phyloP scores from a whole-genome alignment of 805 yeast species.

The Spathaspora girioi region DNA sequence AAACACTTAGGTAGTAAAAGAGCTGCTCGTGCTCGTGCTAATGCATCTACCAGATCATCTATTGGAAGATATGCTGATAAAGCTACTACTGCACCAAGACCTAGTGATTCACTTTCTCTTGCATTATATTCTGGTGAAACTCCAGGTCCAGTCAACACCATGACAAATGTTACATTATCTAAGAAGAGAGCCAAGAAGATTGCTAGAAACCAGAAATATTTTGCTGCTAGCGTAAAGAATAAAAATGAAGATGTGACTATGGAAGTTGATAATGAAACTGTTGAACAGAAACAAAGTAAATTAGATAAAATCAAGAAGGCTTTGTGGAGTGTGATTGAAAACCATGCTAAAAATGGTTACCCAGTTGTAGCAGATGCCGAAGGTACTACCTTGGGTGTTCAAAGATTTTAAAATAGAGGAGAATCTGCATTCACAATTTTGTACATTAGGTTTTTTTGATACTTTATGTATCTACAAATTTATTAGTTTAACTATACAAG shows the following conservation, averaged over 20 bases:
- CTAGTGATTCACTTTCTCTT: slow-evolving; percentile 42
- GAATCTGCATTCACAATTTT: background rate
- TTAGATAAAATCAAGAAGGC: slow-evolving; percentile 57
- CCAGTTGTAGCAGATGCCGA: slow-evolving; percentile 48
- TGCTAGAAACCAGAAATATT: slow-evolving; percentile 73
- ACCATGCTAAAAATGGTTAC: slow-evolving; percentile 45
- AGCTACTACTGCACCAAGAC: slow-evolving; percentile 34
- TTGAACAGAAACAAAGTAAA: slow-evolving; percentile 22
- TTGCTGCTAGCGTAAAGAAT: slow-evolving; percentile 51
- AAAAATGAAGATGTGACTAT: slow-evolving; percentile 40
- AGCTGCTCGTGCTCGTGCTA: slow-evolving; percentile 41
- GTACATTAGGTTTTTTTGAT: slow-evolving; percentile 1
- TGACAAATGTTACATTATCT: slow-evolving; percentile 63
- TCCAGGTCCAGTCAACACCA: slow-evolving; percentile 23
- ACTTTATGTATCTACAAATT: background rate
- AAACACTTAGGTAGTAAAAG: slow-evolving; percentile 51
- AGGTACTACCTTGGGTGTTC: slow-evolving; percentile 85
- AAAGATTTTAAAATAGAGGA: slow-evolving; percentile 38
- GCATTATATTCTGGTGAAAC: slow-evolving; percentile 42
- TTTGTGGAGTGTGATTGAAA: slow-evolving; percentile 70
- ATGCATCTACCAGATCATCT: slow-evolving; percentile 46
- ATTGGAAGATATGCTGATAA: slow-evolving; percentile 31
- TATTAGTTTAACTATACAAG: background rate
- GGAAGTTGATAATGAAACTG: slow-evolving; percentile 39
- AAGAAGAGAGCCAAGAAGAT: slow-evolving; percentile 76